These are phyloP conservation scores for Pythium aquatile DNA, from an alignment of 352 stramenopile species.

Conservation along the genomic window DNA sequence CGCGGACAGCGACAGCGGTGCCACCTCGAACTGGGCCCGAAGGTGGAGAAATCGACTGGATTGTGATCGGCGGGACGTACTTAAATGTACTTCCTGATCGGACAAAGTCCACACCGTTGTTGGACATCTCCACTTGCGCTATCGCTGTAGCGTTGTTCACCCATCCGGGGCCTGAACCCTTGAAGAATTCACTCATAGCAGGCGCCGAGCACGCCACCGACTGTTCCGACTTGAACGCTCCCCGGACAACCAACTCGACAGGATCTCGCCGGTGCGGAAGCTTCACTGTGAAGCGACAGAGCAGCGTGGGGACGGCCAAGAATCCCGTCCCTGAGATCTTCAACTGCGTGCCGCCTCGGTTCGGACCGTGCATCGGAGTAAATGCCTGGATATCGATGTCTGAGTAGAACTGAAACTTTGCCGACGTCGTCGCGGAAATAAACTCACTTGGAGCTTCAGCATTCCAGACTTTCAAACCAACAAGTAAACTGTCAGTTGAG, in stretches of 20 bases:
- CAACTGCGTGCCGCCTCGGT: slow-evolving; percentile 32
- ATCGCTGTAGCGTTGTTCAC: slow-evolving; percentile 2
- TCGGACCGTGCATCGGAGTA: slow-evolving; percentile 35
- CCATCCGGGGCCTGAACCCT: slow-evolving; percentile 12
- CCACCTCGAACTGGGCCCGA: slow-evolving; percentile 30
- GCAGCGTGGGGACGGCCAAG: slow-evolving; percentile 27
- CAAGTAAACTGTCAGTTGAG: slow-evolving; percentile 25
- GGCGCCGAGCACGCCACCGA: slow-evolving; percentile 25
- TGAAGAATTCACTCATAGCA: slow-evolving; percentile 13
- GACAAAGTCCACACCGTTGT: slow-evolving; percentile 53
- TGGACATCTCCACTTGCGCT: slow-evolving; percentile 38
- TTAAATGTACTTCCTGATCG: slow-evolving; percentile 24
- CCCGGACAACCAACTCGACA: slow-evolving; percentile 19
- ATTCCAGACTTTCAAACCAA: slow-evolving; percentile 33
- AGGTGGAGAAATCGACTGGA: slow-evolving; percentile 22
- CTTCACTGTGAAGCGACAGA: slow-evolving; percentile 37
- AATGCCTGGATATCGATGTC: slow-evolving; percentile 31
- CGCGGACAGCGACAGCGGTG: slow-evolving; percentile 25
- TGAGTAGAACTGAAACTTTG: slow-evolving; percentile 37
- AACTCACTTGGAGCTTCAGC: slow-evolving; percentile 14
- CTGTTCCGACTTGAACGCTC: slow-evolving; percentile 25
- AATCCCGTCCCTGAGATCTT: slow-evolving; percentile 29
- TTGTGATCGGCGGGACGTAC: slow-evolving; percentile 24
- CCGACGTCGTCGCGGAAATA: slow-evolving; percentile 30
- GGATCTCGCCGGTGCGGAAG: slow-evolving; percentile 24